These are phyloP conservation scores for Alectoria sarmentosa DNA, from an alignment of 495 filamentous ascomycete genomes.

Conservation along the genomic window DNA sequence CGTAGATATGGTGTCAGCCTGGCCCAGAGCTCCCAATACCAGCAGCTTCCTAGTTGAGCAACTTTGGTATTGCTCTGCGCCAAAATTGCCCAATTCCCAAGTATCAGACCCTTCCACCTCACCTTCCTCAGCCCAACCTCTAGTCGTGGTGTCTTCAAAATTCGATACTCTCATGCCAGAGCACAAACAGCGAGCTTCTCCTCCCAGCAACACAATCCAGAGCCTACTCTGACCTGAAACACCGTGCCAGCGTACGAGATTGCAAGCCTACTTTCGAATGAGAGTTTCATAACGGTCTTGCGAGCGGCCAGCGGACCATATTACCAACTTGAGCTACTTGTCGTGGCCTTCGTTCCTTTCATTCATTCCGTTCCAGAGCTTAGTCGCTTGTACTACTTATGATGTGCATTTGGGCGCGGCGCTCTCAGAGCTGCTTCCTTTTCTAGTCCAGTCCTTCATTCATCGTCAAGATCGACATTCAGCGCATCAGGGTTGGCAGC, in stretches of 20 bases:
- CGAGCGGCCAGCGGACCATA: background rate
- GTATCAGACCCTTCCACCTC: background rate
- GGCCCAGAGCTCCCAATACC: background rate
- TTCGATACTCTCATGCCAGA: background rate
- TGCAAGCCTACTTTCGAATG: background rate
- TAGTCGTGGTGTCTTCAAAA: background rate
- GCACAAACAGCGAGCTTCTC: background rate
- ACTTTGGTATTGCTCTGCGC: background rate
- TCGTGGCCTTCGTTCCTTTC: background rate
- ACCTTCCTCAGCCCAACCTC: background rate
- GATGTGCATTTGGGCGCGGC: background rate
- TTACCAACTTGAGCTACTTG: background rate
- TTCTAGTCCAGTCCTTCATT: slow-evolving; percentile 17
- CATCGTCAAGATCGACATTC: slow-evolving; percentile 55
- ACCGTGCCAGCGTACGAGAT: background rate
- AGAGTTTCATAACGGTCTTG: background rate
- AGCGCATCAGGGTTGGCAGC: slow-evolving; percentile 79
- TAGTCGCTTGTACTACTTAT: background rate
- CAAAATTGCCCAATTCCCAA: background rate
- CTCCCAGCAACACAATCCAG: background rate
- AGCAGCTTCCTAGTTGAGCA: background rate
- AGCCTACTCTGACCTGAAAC: background rate
- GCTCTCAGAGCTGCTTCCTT: background rate
- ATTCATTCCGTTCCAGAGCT: background rate
- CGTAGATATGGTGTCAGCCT: background rate